phyloP scores from a whole-genome alignment of 371 early-diverging fungal genomes.

The Mortierella sp. region DNA sequence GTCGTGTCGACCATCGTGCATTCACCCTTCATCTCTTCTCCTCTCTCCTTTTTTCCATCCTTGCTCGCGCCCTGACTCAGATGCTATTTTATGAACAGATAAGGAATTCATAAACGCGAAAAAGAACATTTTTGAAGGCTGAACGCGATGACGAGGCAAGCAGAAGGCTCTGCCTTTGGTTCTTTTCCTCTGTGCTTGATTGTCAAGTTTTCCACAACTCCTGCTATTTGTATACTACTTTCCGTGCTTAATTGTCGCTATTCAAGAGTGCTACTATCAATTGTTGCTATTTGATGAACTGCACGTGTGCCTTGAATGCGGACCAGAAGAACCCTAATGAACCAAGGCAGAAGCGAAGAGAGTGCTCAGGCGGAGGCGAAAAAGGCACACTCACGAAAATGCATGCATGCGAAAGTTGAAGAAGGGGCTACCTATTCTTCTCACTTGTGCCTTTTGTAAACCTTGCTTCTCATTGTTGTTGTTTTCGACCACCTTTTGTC shows the following conservation, averaged over 20 bases:
- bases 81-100: background rate
- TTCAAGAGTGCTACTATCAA: background rate
- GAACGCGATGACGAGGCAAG: no score
- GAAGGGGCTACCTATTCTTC: background rate
- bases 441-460: background rate
- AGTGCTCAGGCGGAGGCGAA: background rate
- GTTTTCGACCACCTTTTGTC: background rate
- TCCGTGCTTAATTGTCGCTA: background rate
- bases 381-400: background rate
- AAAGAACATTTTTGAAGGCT: no score
- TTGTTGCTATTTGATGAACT: background rate
- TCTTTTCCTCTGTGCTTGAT: background rate
- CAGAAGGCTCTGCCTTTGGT: background rate
- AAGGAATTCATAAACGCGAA: background rate
- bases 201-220: background rate
- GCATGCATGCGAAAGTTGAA: constrained; percentile 10
- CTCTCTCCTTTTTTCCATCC: background rate
- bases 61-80: background rate
- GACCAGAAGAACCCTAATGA: background rate
- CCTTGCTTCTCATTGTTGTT: background rate
- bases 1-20: background rate
- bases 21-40: background rate
- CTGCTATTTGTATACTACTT: background rate
- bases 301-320: background rate
- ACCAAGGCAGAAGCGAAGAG: background rate